Evolutionary conservation across 2,329 filamentous ascomycete species (phyloP), one percentile per base, ranked within the genome.

Genomic region (Verruconis gallopava): DNA sequence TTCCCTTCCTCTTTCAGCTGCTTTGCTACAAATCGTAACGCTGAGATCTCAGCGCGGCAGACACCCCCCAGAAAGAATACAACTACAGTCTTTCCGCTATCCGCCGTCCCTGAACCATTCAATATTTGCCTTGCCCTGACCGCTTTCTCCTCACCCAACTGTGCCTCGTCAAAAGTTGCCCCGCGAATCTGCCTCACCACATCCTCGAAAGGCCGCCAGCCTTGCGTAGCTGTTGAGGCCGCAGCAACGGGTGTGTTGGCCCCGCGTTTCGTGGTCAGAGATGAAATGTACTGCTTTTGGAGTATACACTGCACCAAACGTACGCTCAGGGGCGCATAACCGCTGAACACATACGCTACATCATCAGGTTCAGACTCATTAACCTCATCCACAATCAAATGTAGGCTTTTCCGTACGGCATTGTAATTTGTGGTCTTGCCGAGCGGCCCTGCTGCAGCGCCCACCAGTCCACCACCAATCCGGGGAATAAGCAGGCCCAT

Each of bases 1-100:
- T 72, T 59, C 1, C 57, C 63, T 47, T 68, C 83, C 74, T 76
- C 91, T 79, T 50, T 60, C 45, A 69, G 47, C 60, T 89, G 79
- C 56, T 78, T 78, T 6, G 83, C 85, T 50, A 98, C 81, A 57
- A 94, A 96, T 42, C 93, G 73, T 56, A 98, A 59, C 15, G 93
- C 91, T 32, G 93, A 86, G 57, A 98, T 89, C 62, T 98, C 91
- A 0, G 91, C 89, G 56, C 93, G 94, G 0, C 86, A 95, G 43
- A 98, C 83, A 2, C 91, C 93, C n/a, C 91, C 91, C 14, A 98
- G 67, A 62, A 96, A 96, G 51, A 96, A 93, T n/a, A 98, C 79
- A 55, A 95, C 84, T 1, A 93, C 81, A 0, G 83, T 89, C 67
- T 94, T 93, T 2, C 55, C 56, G 21, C 56, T 55, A 40, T 78